phyloP scores from a whole-genome alignment of 306 rosid genomes.

The Lathyrus oleraceus region DNA sequence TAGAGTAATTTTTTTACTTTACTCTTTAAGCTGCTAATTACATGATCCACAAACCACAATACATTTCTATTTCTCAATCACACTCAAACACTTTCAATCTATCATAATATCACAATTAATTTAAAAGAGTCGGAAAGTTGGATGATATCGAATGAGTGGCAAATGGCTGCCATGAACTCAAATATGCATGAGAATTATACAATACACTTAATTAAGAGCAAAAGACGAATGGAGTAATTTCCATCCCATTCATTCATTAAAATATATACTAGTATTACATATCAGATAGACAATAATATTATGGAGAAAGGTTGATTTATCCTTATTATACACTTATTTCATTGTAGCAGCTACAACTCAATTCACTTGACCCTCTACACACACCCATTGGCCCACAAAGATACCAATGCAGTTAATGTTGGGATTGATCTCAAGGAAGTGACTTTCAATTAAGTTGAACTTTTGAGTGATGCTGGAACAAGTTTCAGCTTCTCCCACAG shows the following conservation, averaged over 20 bases:
- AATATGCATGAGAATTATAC: too few relatives aligned
- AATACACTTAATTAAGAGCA: too few relatives aligned
- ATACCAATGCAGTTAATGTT: constrained; percentile 37
- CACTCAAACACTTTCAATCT: too few relatives aligned
- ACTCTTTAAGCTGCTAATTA: too few relatives aligned
- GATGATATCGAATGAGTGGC: too few relatives aligned
- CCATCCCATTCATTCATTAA: background rate
- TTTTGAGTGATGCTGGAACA: constrained; percentile 22
- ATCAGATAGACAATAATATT: background rate
- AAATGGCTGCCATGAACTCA: too few relatives aligned
- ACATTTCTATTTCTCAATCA: too few relatives aligned
- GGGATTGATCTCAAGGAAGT: constrained; percentile 41
- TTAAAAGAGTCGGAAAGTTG: too few relatives aligned
- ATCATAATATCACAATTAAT: too few relatives aligned
- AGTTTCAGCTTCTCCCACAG: constrained; percentile 35
- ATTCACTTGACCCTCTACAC: constrained; percentile 12
- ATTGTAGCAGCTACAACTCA: background rate
- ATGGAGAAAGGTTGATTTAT: background rate
- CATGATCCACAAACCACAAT: too few relatives aligned
- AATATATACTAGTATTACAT: background rate
- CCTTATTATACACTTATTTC: constrained; percentile 26
- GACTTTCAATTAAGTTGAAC: background rate
- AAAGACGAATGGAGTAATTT: background rate
- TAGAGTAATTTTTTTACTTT: too few relatives aligned
- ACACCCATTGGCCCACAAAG: constrained; percentile 48